phyloP scores from a whole-genome alignment of 2,329 filamentous ascomycete genomes.

The Colletotrichum echinochloae region DNA sequence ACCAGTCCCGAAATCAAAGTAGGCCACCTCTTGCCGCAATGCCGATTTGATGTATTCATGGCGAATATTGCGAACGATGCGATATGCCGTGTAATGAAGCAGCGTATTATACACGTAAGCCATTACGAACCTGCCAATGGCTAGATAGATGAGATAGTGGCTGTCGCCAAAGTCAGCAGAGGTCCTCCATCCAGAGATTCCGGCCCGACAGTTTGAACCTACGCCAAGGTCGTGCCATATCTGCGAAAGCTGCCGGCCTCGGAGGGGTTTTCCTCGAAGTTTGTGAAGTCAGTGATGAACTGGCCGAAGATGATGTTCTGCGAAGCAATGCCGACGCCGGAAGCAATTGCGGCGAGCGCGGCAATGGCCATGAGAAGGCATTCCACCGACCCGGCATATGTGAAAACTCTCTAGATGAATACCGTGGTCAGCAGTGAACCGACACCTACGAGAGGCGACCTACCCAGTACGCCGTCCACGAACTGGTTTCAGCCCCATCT shows the following conservation, averaged over 20 bases:
- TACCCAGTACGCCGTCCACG: not conserved
- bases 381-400: not conserved
- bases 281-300: constrained; percentile 37
- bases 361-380: not conserved
- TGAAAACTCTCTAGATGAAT: not conserved
- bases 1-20: not conserved
- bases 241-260: not conserved
- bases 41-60: not conserved
- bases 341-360: constrained; percentile 7
- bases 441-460: not conserved
- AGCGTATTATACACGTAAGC: not conserved
- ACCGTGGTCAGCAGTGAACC: not conserved
- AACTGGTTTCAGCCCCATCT: not conserved
- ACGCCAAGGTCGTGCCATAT: not conserved
- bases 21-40: not conserved
- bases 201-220: not conserved
- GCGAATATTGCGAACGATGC: not conserved
- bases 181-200: not conserved
- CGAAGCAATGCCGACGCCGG: constrained; percentile 38
- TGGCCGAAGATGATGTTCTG: constrained; percentile 40
- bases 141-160: not conserved
- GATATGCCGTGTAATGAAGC: not conserved
- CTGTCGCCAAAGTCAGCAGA: not conserved
- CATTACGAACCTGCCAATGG: not conserved
- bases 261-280: not conserved